Percentiles rank a stretch among this genome's conserved stretches.
phyloP scores from a whole-genome alignment of 2,329 filamentous ascomycete genomes.

The Elsinoe ampelina region DNA sequence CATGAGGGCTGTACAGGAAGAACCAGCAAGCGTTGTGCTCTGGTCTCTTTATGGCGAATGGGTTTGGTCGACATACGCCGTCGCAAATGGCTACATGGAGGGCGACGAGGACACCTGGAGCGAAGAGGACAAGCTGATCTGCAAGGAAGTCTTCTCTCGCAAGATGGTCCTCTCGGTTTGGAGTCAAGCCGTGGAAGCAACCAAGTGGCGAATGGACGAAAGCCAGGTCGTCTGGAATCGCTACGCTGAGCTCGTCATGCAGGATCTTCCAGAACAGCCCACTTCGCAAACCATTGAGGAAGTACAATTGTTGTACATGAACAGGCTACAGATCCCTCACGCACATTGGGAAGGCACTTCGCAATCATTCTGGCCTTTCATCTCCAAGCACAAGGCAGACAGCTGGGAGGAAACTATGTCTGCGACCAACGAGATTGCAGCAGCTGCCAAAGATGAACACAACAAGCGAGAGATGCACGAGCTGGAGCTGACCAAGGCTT shows the following conservation, averaged over 20 bases:
- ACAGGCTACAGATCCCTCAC: slow-evolving; percentile 64
- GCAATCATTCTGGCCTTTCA: slow-evolving; percentile 63
- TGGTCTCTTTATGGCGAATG: slow-evolving; percentile 75
- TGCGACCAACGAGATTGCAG: slow-evolving; percentile 53
- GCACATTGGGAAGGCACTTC: slow-evolving; percentile 65
- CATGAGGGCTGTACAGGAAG: slow-evolving; percentile 58
- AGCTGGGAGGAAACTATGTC: slow-evolving; percentile 68
- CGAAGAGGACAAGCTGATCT: slow-evolving; percentile 59
- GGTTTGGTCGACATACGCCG: slow-evolving; percentile 60
- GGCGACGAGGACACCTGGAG: slow-evolving; percentile 38
- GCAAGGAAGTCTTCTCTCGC: slow-evolving; percentile 62
- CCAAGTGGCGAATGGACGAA: slow-evolving; percentile 64
- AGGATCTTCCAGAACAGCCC: slow-evolving; percentile 52
- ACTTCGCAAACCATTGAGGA: slow-evolving; percentile 50
- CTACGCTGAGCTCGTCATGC: slow-evolving; percentile 63
- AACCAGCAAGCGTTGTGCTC: slow-evolving; percentile 62
- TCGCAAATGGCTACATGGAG: slow-evolving; percentile 51
- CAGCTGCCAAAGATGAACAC: slow-evolving; percentile 55
- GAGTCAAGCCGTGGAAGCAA: slow-evolving; percentile 61
- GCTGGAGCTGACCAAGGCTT: slow-evolving; percentile 52
- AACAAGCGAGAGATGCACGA: slow-evolving; percentile 59
- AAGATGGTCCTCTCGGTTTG: slow-evolving; percentile 59
- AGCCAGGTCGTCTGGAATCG: slow-evolving; percentile 73
- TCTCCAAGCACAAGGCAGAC: slow-evolving; percentile 55
- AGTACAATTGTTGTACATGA: slow-evolving; percentile 59